Conservation (phyloP, 2,329 filamentous ascomycete species). For the Cercospora beticola region DNA sequence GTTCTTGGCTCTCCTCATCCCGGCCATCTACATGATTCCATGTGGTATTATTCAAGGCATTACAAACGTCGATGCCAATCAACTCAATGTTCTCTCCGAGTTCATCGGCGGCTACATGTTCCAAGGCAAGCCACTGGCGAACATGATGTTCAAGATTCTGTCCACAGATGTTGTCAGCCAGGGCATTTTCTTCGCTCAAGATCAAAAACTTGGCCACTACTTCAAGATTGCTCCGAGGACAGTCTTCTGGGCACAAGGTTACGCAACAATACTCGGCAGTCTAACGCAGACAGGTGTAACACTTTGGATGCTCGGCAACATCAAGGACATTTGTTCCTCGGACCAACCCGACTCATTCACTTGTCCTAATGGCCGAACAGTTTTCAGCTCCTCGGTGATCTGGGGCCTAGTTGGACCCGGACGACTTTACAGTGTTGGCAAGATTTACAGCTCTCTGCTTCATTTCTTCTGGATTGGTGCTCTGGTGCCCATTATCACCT, state of each 20-base stretch:
- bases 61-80: slow-evolving; percentile 50
- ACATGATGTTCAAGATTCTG: slow-evolving; percentile 36
- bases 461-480: slow-evolving; percentile 56
- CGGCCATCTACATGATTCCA: slow-evolving; percentile 79
- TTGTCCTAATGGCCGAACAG: slow-evolving; percentile 48
- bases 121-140: slow-evolving; percentile 41
- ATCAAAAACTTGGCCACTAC: slow-evolving; percentile 43
- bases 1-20: slow-evolving; percentile 73
- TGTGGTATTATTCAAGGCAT: slow-evolving; percentile 93
- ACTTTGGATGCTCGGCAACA: slow-evolving; percentile 48
- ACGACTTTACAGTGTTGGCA: slow-evolving; percentile 49
- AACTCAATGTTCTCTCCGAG: slow-evolving; percentile 46
- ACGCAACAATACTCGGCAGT: slow-evolving; percentile 46
- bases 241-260: slow-evolving; percentile 49
- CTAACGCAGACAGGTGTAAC: slow-evolving; percentile 48
- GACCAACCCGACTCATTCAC: slow-evolving; percentile 50
- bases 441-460: slow-evolving; percentile 50
- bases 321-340: slow-evolving; percentile 42
- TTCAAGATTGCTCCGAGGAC: slow-evolving; percentile 43
- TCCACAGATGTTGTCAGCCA: slow-evolving; percentile 38
- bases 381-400: slow-evolving; percentile 45
- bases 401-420: slow-evolving; percentile 51
- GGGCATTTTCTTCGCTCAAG: slow-evolving; percentile 36
- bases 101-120: slow-evolving; percentile 54
- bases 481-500: slow-evolving; percentile 47